Conservation (phyloP, 2,329 filamentous ascomycete genomes). For the Fusarium sp. region DNA sequence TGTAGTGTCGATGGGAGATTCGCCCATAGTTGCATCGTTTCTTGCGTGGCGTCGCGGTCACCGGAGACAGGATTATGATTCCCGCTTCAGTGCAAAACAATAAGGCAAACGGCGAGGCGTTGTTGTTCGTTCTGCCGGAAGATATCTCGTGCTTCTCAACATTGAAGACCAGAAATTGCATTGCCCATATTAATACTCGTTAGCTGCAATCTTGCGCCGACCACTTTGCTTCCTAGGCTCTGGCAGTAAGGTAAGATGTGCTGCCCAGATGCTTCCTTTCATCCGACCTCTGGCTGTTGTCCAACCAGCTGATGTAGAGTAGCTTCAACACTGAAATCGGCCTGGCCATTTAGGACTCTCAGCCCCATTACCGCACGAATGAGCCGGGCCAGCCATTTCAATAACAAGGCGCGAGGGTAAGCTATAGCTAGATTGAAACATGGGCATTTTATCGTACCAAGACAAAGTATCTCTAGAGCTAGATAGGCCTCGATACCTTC, state of each 20-base stretch:
- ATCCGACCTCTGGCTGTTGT: neutral
- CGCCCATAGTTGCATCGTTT: neutral
- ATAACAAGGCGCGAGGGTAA: too few species aligned
- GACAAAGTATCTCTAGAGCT: too few species aligned
- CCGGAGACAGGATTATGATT: neutral
- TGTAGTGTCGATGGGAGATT: neutral
- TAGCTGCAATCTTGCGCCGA: neutral
- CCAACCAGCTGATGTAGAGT: too few species aligned
- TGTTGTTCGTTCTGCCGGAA: conserved; percentile 1
- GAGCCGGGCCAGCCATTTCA: too few species aligned
- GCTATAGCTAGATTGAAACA: too few species aligned
- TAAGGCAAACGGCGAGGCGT: neutral
- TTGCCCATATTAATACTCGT: neutral
- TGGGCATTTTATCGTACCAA: too few species aligned
- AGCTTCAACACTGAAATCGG: too few species aligned
- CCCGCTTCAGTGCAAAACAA: neutral
- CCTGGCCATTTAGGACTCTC: too few species aligned
- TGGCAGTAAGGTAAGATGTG: neutral
- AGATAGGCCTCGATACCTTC: neutral
- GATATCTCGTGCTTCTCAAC: neutral
- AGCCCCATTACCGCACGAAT: too few species aligned
- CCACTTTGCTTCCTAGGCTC: neutral
- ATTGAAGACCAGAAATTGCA: neutral
- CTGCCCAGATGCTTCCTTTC: neutral
- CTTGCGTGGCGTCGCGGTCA: conserved; percentile 8